Percentiles rank a stretch among this genome's conserved stretches.
Evolutionary conservation across 2,329 filamentous ascomycete species (phyloP).

Genomic region (Talaromyces sp.): DNA sequence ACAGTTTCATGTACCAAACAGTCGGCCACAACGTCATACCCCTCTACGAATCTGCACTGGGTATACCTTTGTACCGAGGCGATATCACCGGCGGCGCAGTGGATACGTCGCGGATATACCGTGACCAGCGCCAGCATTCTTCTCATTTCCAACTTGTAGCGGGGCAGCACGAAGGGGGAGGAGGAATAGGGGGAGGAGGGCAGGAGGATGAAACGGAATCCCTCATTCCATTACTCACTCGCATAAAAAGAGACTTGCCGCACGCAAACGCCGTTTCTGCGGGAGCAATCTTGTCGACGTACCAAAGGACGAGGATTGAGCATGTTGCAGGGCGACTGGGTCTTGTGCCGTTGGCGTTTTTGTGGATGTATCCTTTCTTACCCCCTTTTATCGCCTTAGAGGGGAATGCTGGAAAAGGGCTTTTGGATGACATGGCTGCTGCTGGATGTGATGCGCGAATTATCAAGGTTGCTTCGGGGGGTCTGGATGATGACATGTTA

Average conservation of each 20-base stretch:
- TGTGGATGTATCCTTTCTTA: constrained; percentile 86
- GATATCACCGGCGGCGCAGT: constrained; percentile 69
- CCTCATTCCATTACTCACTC: constrained; percentile 68
- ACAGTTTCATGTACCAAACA: constrained; percentile 99
- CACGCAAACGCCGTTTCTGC: constrained; percentile 81
- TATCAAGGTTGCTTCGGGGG: constrained; percentile 90
- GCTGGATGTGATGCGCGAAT: constrained; percentile 82
- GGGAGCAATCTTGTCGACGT: constrained; percentile 89
- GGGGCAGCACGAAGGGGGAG: neutral
- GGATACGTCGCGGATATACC: constrained; percentile 69
- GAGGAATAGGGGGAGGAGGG: neutral
- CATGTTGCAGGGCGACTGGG: constrained; percentile 82
- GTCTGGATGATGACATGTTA: constrained; percentile 73
- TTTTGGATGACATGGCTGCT: constrained; percentile 77
- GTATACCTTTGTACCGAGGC: constrained; percentile 77
- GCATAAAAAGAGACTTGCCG: constrained; percentile 66
- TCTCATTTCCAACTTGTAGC: neutral
- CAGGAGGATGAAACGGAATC: constrained; percentile 62
- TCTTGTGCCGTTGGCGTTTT: constrained; percentile 74
- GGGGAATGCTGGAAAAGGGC: constrained; percentile 18
- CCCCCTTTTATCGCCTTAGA: constrained; percentile 44
- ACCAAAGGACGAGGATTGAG: constrained; percentile 94
- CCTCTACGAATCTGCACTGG: constrained; percentile 74
- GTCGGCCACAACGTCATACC: constrained; percentile 85
- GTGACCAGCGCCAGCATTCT: constrained; percentile 22